Evolutionary conservation across 768 basidiomycete genomes (phyloP), one percentile per base, ranked within the genome.

Genomic region (Mycena alexandri): DNA sequence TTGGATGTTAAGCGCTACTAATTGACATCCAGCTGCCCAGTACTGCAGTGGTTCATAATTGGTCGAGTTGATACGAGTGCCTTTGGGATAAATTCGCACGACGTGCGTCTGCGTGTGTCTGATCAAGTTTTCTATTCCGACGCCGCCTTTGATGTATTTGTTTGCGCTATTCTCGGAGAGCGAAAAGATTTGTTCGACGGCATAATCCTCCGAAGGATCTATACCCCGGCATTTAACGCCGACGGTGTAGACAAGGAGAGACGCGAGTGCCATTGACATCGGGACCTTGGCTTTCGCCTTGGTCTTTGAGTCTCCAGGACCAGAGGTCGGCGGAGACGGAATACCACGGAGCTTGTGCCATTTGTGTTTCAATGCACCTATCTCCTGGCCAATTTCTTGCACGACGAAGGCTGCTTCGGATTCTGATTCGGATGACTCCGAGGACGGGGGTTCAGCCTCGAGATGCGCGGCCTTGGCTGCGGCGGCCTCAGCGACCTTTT

Each of bases 1-100:
- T 78, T 99, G 98, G 93, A 96, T 98, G 77, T 99, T 99, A 65
- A 99, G 85, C 5, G 98, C 95, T 0, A 97, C 95, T 34, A 99
- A 79, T 77, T 99, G 97, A 6, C 89, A 88, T 10, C 98, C 98
- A 2, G 90, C 89, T 2, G 89, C 87, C 98, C 98, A 99, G 75
- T 90, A 96, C 21, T 91, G 87, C 79, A 96, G 91, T 5, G 97
- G 97, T 71, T 93, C 87, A 74, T 92, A 99, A 76, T 99, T 99
- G 9, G 90, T 90, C 64, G 93, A 95, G 63, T 84, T 89, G 54
- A 99, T 80, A 62, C 97, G 82, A 52, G 84, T 89, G 7, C 94
- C 96, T 73, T 92, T 92, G 0, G 97, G 97, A 76, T 99, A 99
- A 2, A 92, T 89, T 67, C 97, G 83, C 12, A 95, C 91, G 38